Conservation (phyloP, 2,329 filamentous ascomycete genomes). For the Tolypocladium inflatum region DNA sequence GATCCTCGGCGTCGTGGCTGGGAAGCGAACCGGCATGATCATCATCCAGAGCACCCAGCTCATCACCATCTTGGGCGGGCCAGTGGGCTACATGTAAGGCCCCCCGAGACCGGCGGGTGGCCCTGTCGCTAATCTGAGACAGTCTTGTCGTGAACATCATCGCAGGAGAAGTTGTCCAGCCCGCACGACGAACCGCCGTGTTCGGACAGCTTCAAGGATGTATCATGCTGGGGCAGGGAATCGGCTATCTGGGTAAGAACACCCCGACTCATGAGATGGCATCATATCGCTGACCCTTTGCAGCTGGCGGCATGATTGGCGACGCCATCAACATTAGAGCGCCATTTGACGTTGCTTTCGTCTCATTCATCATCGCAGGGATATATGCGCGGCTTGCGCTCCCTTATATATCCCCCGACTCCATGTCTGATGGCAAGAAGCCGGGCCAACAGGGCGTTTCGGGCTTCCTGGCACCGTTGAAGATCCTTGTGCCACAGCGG, state of each 20-base stretch:
- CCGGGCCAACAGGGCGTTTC: conserved; percentile 24
- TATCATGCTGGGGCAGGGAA: conserved; percentile 56
- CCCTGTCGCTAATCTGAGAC: not conserved
- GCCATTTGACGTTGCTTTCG: conserved; percentile 55
- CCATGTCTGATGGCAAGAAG: conserved; percentile 22
- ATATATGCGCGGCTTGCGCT: conserved; percentile 31
- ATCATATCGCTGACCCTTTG: not conserved
- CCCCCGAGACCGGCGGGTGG: not conserved
- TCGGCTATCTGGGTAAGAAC: conserved; percentile 47
- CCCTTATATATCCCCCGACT: conserved; percentile 40
- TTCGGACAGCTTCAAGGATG: conserved; percentile 58
- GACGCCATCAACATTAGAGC: conserved; percentile 52
- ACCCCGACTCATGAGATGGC: not conserved
- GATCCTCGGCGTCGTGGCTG: conserved; percentile 53
- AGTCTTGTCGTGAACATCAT: conserved; percentile 58
- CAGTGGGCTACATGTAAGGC: conserved; percentile 53
- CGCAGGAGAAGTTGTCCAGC: conserved; percentile 53
- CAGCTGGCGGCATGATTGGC: conserved; percentile 54
- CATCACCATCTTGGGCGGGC: conserved; percentile 59
- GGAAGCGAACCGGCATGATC: conserved; percentile 52
- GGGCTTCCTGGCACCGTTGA: conserved; percentile 54
- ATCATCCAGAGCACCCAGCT: conserved; percentile 60
- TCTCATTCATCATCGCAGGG: conserved; percentile 39
- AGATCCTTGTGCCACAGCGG: conserved; percentile 49
- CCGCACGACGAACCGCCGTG: conserved; percentile 50